Evolutionary conservation across 257 asterid species (phyloP).

Genomic region (Forsythia viridissima): DNA sequence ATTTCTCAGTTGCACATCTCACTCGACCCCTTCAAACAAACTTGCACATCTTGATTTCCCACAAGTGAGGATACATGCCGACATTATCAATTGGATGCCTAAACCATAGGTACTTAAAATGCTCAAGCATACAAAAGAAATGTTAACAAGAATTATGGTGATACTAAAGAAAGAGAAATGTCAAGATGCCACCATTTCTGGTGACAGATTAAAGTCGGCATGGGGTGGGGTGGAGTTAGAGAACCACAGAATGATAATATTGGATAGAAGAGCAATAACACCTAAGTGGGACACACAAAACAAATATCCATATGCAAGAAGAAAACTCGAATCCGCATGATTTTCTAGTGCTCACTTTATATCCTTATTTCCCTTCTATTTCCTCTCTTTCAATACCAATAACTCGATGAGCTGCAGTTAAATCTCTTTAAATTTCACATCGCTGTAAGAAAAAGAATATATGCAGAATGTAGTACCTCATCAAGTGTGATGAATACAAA

Average conservation of each 20-base stretch:
- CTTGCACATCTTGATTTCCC: not conserved
- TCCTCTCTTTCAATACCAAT: not conserved
- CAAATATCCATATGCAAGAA: not conserved
- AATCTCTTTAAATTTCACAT: not conserved
- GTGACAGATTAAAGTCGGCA: not conserved
- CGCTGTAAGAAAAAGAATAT: not conserved
- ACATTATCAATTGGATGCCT: not conserved
- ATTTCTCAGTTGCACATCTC: not conserved
- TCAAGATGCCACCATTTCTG: not conserved
- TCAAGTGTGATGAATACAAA: not conserved
- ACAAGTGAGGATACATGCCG: not conserved
- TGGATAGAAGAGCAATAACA: not conserved
- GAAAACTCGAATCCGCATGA: not conserved
- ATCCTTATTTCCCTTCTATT: slow-evolving; percentile 4
- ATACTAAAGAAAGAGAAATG: slow-evolving; percentile 1
- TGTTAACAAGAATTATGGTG: not conserved
- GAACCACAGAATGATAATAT: not conserved
- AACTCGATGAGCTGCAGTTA: not conserved
- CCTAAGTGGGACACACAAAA: not conserved
- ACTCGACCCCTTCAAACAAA: not conserved
- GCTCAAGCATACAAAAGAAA: not conserved
- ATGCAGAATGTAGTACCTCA: not conserved
- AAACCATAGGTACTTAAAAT: not conserved
- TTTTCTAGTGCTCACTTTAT: not conserved
- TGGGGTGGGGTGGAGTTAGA: not conserved